phyloP scores from a whole-genome alignment of 164 flowering plant species.

The Cinnamomum chago region DNA sequence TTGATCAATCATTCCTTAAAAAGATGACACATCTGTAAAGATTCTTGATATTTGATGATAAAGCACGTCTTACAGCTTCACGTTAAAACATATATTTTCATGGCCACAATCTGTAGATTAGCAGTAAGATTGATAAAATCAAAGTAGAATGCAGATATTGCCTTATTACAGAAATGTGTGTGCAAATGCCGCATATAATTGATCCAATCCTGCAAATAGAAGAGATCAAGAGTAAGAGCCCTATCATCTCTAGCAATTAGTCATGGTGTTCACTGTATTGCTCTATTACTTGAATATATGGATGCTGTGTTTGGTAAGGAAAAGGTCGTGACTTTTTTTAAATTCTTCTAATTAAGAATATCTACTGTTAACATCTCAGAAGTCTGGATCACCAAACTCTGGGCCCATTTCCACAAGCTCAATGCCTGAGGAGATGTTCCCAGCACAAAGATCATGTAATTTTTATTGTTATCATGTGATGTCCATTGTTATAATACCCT shows the following conservation, averaged over 20 bases:
- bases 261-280: no score
- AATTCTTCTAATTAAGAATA: no score
- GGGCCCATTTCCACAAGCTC: background rate
- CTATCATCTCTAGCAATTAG: no score
- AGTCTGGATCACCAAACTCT: background rate
- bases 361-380: no score
- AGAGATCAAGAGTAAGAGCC: background rate
- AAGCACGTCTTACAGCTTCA: background rate
- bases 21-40: background rate
- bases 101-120: background rate
- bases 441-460: background rate
- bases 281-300: no score
- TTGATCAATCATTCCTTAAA: background rate
- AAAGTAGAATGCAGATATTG: background rate
- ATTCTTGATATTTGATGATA: background rate
- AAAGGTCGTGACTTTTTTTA: no score
- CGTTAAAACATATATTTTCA: background rate
- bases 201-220: background rate
- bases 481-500: background rate
- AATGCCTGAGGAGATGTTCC: background rate
- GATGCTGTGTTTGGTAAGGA: no score
- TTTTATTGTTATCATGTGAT: no score
- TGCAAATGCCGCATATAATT: background rate
- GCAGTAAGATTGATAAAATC: background rate
- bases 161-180: background rate